Evolutionary conservation across 768 basidiomycete genomes (phyloP), one percentile per base, ranked within the genome.

Genomic region (Pleurotus eryngii): DNA sequence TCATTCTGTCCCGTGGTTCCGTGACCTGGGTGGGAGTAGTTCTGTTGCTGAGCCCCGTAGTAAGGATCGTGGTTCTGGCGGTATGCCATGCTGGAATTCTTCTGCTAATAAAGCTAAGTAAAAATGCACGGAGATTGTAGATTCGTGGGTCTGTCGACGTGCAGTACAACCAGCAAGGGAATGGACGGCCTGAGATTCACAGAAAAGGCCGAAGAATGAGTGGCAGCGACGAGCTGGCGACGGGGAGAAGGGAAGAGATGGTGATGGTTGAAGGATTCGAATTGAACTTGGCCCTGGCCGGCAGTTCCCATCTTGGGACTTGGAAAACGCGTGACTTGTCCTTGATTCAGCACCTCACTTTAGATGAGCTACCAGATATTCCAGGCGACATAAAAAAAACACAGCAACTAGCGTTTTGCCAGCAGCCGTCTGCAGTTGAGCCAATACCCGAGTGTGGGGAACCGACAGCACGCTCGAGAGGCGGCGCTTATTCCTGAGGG

Each of bases 51-150:
- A 27, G 63, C 65, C 30, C 49, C 55, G 57, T 75, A 74, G 63
- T 83, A 83, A 70, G 78, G 80, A 76, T 80, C 78, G 76, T 75
- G 65, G 65, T 81, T 79, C 50, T 77, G 79, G 51, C 70, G 75
- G 61, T 86, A 80, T 55, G 84, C 79, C 85, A 86, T 86, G 60
- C 48, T 58, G 56, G 57, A 24, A 43, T 46, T 56, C 57, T 64
- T 53, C 59, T 59, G 51, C 45, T 55, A 49, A 57, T 56, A 59
- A 51, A 61, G 59, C 17, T 48, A 53, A 47, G 50, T 46, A 35
- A 35, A 35, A 35, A 35, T 35, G 30, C 55, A 27, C 46, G 37
- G 35, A 38, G 47, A 55, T n/a, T 27, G 54, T 55, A 26, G 45
- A 48, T 17, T 24, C n/a, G 56, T 49, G 55, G 43, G 45, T 55